Conservation (phyloP, 2,329 filamentous ascomycete species). For the Onygena corvina region DNA sequence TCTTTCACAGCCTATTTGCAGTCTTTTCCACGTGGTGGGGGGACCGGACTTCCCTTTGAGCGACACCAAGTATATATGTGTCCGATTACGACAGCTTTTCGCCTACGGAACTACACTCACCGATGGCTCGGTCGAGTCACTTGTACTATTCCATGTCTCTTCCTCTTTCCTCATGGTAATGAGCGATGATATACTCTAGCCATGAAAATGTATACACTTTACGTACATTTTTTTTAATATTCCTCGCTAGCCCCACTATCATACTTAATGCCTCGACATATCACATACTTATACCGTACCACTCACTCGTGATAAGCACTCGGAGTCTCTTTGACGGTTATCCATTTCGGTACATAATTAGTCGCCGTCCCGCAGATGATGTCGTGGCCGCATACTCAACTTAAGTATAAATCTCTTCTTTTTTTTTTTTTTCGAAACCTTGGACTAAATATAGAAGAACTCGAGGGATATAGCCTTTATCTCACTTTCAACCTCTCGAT, state of each 20-base stretch:
- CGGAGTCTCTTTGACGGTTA: too few species aligned
- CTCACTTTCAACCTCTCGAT: background rate
- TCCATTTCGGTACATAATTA: too few species aligned
- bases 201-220: too few species aligned
- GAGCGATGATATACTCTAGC: too few species aligned
- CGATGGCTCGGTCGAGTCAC: background rate
- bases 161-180: background rate
- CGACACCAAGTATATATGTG: background rate
- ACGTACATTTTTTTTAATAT: too few species aligned
- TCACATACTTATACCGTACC: too few species aligned
- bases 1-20: background rate
- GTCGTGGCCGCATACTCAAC: too few species aligned
- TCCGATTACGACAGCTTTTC: constrained; percentile 4
- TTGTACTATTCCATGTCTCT: background rate
- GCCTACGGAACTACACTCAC: background rate
- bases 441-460: constrained; percentile 6
- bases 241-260: too few species aligned
- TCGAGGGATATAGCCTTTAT: too few species aligned
- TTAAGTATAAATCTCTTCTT: background rate
- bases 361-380: too few species aligned
- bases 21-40: constrained; percentile 3
- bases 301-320: too few species aligned
- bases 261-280: too few species aligned
- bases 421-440: background rate
- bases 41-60: background rate